Base-by-base conservation (phyloP, 345 rosid species). In the Salix dunnii region DNA sequence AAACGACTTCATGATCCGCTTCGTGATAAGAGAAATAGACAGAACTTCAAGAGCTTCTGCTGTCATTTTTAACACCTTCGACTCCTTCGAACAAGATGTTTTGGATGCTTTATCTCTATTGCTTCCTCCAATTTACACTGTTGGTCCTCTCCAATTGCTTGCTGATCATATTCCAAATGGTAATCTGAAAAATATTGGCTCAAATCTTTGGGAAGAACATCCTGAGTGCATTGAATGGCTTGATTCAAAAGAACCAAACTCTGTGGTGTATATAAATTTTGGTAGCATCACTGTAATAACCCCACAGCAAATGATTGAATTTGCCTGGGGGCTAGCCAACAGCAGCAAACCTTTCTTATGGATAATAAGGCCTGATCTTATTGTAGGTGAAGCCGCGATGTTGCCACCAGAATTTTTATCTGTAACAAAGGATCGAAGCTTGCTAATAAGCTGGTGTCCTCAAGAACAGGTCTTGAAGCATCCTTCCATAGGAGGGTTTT, bases 11-110 rank as follows among this genome's bases (percentile, higher is more conserved):
- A 80, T 85, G 88, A 58, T 89, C 46, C 74, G 83, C 46, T 87
- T 67, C 78, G 10, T 72, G 53, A 11, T 28, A 0, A 62, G 23
- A 12, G 78, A 76, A 33, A 33, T 66, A 10, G 73, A 78, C 17
- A 81, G 80, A 77, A 25, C 67, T 23, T 67, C 61, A 21, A 81
- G 74, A 66, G 88, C 87, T 68, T 64, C 84, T 28, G 89, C 84
- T 2, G 49, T 87, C 2, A 48, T 87, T 3, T 18, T 85, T n/a
- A 89, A 87, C 79, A 87, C 86, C 0, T 89, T 89, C 21, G 73
- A 87, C 8, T 51, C 77, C 6, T 71, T 90, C 21, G 82, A 89
- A 28, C 53, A 49, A 27, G 71, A 82, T 14, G 89, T 76, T 23
- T 7, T 87, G 31, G 64, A 60, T 2, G 81, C 77, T 6, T 21